Conservation (phyloP, 208 protist genomes). For the Acanthamoeba castellanii region DNA sequence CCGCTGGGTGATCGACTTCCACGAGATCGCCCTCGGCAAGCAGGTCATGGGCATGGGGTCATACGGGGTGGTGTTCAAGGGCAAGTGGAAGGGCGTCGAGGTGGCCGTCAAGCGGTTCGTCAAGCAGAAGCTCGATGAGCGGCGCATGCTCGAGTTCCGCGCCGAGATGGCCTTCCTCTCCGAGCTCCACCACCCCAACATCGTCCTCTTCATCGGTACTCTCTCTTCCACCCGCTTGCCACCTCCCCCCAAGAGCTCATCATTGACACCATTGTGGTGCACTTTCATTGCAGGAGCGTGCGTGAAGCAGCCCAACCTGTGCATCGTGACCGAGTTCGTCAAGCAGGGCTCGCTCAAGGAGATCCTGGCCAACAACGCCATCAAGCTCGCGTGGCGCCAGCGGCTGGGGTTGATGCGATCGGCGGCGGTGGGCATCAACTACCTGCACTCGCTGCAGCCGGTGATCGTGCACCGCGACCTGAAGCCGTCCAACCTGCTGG, state of each 20-base stretch:
- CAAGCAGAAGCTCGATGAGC: constrained; percentile 50
- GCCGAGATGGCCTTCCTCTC: constrained; percentile 32
- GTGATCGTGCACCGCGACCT: constrained; percentile 86
- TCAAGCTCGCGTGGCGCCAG: constrained; percentile 74
- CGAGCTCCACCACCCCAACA: constrained; percentile 30
- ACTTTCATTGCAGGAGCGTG: constrained; percentile 22
- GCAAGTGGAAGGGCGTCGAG: constrained; percentile 36
- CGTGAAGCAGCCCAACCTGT: not conserved
- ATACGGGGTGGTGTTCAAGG: not conserved
- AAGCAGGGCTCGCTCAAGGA: not conserved
- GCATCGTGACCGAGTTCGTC: constrained; percentile 31
- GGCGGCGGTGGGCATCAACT: constrained; percentile 83
- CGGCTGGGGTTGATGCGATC: not conserved
- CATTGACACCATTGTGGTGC: too few species aligned
- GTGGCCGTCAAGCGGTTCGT: not conserved
- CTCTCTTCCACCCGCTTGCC: too few species aligned
- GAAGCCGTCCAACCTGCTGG: constrained; percentile 82
- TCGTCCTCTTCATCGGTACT: constrained; percentile 30
- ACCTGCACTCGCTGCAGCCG: constrained; percentile 81
- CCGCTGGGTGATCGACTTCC: too few species aligned
- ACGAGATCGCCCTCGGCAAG: too few species aligned
- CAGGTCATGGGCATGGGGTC: not conserved
- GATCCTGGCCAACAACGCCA: not conserved
- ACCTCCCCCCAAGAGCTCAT: too few species aligned
- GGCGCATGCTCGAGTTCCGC: constrained; percentile 38